Conservation (phyloP, 2,329 filamentous ascomycete species). For the Akanthomyces lecanii region DNA sequence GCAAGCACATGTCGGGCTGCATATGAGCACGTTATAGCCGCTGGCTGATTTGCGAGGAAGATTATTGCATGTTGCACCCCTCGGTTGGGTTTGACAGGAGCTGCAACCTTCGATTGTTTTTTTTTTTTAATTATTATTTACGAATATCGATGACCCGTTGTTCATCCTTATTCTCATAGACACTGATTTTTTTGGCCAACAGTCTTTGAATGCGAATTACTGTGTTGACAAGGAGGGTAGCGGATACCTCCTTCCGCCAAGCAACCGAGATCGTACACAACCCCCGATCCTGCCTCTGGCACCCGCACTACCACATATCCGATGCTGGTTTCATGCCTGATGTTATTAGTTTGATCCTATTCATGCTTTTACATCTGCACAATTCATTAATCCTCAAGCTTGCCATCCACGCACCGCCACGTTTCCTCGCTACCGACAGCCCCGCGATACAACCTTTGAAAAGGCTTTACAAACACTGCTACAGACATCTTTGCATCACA, state of each 20-base stretch:
- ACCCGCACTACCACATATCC: not conserved
- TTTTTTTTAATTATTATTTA: conserved; percentile 8
- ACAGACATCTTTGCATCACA: not conserved
- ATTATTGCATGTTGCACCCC: conserved; percentile 9
- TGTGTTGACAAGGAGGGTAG: not conserved
- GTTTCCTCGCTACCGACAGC: not conserved
- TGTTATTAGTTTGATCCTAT: not conserved
- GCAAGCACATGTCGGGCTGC: conserved; percentile 4
- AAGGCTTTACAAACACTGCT: not conserved
- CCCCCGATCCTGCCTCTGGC: not conserved
- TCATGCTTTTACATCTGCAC: not conserved
- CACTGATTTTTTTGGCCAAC: conserved; percentile 7
- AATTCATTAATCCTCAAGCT: not conserved
- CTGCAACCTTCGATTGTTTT: conserved; percentile 12
- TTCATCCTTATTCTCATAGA: conserved; percentile 14
- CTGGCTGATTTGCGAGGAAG: not conserved
- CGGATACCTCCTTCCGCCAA: not conserved
- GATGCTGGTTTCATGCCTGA: not conserved
- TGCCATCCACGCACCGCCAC: not conserved
- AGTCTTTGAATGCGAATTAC: not conserved
- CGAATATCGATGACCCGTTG: conserved; percentile 10
- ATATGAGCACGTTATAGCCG: conserved; percentile 1
- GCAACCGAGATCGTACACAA: not conserved
- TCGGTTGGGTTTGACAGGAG: conserved; percentile 9
- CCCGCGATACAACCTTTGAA: not conserved